Conservation (phyloP, 2,329 filamentous ascomycete species). For the Nannizzia gypsea region DNA sequence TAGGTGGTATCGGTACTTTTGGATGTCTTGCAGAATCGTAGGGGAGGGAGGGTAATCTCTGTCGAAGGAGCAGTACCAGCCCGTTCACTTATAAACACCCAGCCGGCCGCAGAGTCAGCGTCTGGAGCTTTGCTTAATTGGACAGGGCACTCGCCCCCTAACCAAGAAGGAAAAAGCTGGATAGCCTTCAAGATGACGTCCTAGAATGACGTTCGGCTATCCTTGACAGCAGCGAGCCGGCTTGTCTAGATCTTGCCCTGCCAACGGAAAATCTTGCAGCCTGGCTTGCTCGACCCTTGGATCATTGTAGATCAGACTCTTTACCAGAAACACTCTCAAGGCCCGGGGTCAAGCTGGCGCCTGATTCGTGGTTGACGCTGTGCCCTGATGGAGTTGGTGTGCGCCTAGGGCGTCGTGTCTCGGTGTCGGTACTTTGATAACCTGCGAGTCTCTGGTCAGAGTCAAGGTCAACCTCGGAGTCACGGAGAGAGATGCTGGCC, state of each 20-base stretch:
- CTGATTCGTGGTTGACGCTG: not conserved
- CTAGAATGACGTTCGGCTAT: not conserved
- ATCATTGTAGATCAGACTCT: not conserved
- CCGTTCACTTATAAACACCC: not conserved
- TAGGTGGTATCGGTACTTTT: not conserved
- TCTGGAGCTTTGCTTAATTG: not conserved
- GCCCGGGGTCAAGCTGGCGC: not conserved
- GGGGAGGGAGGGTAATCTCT: not conserved
- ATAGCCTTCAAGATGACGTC: slow-evolving; percentile 1
- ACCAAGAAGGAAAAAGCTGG: not conserved
- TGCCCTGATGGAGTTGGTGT: not conserved
- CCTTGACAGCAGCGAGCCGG: not conserved
- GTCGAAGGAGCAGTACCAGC: not conserved
- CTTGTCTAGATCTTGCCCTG: not conserved
- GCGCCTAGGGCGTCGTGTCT: not conserved
- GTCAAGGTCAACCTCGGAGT: not conserved
- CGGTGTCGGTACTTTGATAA: not conserved
- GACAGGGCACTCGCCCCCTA: not conserved
- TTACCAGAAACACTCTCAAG: not conserved
- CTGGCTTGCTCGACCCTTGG: not conserved
- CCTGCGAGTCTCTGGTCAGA: not conserved
- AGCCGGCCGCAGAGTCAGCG: not conserved
- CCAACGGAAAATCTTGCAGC: not conserved
- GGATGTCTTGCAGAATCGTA: not conserved
- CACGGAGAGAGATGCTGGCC: not conserved